These are phyloP conservation scores for Trametes punicea DNA, from an alignment of 768 basidiomycete genomes.

Conservation along the genomic window DNA sequence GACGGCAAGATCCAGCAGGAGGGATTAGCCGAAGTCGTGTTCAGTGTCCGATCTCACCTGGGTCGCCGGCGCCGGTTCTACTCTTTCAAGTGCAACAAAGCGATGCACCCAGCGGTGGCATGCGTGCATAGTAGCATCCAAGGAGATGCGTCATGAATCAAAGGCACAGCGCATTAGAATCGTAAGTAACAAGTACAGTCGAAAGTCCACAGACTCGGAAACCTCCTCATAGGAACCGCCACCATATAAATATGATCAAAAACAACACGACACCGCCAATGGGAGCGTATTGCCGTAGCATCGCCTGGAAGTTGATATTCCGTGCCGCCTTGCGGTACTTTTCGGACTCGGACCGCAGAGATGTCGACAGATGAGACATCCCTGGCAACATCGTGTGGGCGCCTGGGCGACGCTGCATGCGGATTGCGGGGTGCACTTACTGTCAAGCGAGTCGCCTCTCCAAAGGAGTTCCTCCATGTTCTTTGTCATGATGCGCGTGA, in stretches of 20 bases:
- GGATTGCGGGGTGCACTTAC: constrained; percentile 45
- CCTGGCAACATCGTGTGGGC: constrained; percentile 41
- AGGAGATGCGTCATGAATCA: too few species aligned
- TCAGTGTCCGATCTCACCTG: background rate
- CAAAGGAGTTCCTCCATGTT: constrained; percentile 99
- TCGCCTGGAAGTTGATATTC: constrained; percentile 90
- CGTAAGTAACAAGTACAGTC: constrained; percentile 17
- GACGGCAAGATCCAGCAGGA: constrained; percentile 25
- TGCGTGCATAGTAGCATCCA: too few species aligned
- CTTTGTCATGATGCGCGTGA: constrained; percentile 99
- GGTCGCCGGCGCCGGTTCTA: background rate
- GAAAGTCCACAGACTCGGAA: constrained; percentile 8
- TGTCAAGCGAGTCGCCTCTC: constrained; percentile 95
- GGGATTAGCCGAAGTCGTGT: constrained; percentile 17
- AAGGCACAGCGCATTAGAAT: constrained; percentile 8
- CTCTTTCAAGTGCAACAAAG: background rate
- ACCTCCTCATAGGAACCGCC: constrained; percentile 65
- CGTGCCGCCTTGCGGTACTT: constrained; percentile 95
- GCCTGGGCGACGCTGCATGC: background rate
- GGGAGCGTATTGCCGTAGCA: constrained; percentile 95
- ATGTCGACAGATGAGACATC: constrained; percentile 96
- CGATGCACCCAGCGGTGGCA: too few species aligned
- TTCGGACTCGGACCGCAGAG: constrained; percentile 92
- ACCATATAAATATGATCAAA: constrained; percentile 72
- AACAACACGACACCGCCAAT: constrained; percentile 79